phyloP scores from a whole-genome alignment of 768 basidiomycete species.

The Termitomyces sp. region DNA sequence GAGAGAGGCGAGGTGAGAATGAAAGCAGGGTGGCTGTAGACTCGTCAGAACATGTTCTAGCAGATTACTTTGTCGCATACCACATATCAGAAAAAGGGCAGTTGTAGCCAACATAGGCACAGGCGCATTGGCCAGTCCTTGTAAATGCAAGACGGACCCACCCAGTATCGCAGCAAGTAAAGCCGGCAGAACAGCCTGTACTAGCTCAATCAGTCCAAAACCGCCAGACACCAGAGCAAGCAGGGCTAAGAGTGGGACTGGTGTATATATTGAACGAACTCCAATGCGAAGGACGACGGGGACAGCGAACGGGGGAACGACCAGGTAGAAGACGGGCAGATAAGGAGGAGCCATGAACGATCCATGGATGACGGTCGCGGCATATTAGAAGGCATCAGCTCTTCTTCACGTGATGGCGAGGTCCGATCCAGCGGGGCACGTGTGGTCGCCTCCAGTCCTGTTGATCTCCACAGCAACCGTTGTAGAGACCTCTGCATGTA shows the following conservation, averaged over 20 bases:
- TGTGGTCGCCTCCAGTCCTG: neutral
- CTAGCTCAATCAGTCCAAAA: neutral
- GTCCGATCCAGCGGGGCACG: neutral
- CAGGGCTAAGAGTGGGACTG: conserved; percentile 8
- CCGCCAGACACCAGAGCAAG: conserved; percentile 7
- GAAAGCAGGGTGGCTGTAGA: conserved; percentile 10
- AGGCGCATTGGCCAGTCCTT: neutral
- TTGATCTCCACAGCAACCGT: neutral
- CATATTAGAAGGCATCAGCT: neutral
- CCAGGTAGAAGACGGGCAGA: conserved; percentile 3
- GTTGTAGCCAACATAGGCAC: conserved; percentile 1
- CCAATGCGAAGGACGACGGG: conserved; percentile 2
- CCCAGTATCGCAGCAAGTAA: conserved; percentile 5
- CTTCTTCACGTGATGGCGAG: neutral
- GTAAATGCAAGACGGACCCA: conserved; percentile 8
- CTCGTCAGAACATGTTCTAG: neutral
- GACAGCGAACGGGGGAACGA: neutral
- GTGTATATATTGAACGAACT: neutral
- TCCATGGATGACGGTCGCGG: neutral
- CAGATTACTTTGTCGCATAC: neutral
- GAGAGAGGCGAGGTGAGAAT: conserved; percentile 2
- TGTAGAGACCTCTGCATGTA: neutral
- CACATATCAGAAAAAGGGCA: conserved; percentile 4
- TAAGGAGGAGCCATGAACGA: conserved; percentile 1
- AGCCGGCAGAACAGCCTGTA: conserved; percentile 7